Conservation (phyloP, 768 basidiomycete species). For the Russula abietina region DNA sequence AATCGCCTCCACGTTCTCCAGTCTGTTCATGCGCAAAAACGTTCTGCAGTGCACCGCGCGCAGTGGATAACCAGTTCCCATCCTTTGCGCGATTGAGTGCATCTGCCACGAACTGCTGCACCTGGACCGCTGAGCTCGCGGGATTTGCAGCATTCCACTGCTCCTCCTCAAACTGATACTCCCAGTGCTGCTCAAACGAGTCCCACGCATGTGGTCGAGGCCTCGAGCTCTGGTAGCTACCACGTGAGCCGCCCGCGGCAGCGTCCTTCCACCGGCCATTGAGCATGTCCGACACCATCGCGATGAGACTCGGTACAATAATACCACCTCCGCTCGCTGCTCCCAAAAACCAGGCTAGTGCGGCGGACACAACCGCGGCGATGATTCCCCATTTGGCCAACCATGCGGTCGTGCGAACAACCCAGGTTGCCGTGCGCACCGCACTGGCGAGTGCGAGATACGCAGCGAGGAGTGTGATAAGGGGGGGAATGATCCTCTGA, state of each 20-base stretch:
- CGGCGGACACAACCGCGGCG: constrained; percentile 47
- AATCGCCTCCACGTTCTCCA: not conserved
- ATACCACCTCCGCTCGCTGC: constrained; percentile 32
- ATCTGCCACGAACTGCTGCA: constrained; percentile 43
- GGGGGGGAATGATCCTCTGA: constrained; percentile 63
- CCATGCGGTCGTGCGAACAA: constrained; percentile 59
- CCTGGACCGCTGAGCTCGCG: constrained; percentile 33
- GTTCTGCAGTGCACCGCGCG: constrained; percentile 8
- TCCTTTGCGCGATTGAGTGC: constrained; percentile 31
- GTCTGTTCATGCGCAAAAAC: not conserved
- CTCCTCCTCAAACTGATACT: constrained; percentile 47
- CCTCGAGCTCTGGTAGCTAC: constrained; percentile 25
- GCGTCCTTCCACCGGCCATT: constrained; percentile 5
- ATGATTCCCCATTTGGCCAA: constrained; percentile 74
- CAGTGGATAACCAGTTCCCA: constrained; percentile 18
- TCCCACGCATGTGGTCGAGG: constrained; percentile 55
- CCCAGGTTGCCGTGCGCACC: constrained; percentile 74
- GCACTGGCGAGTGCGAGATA: constrained; percentile 73
- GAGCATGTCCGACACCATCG: constrained; percentile 35
- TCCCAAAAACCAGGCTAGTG: constrained; percentile 47
- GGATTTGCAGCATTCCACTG: constrained; percentile 25
- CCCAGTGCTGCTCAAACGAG: constrained; percentile 52
- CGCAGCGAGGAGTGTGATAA: constrained; percentile 64
- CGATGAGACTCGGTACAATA: constrained; percentile 37
- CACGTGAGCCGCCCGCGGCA: not conserved